A percentile compares a stretch with the other conserved stretches of the same genome.
These are phyloP conservation scores for Thyridium curvatum DNA, from an alignment of 2,329 filamentous ascomycete genomes.

Conservation along the genomic window DNA sequence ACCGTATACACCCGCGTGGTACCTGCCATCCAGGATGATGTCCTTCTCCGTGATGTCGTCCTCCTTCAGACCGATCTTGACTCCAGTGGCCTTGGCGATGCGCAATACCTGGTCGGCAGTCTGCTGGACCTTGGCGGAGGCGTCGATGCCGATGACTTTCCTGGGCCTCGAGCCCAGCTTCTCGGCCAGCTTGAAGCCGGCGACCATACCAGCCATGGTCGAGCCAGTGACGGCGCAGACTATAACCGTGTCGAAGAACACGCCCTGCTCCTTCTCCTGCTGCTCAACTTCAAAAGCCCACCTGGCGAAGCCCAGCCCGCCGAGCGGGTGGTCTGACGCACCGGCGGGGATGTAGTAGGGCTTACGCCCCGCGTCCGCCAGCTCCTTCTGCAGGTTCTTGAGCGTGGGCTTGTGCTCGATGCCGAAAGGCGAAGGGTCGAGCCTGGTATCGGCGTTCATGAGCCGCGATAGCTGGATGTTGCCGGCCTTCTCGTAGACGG, in stretches of 20 bases:
- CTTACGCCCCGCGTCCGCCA: conserved; percentile 39
- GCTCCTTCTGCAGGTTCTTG: conserved; percentile 49
- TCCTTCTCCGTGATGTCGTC: conserved; percentile 56
- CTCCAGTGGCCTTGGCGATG: conserved; percentile 58
- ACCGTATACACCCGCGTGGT: conserved; percentile 63
- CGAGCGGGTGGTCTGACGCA: conserved; percentile 63
- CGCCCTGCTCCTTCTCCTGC: conserved; percentile 54
- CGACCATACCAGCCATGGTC: conserved; percentile 66
- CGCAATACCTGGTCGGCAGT: conserved; percentile 60
- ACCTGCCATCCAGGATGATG: conserved; percentile 56
- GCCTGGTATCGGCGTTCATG: conserved; percentile 58
- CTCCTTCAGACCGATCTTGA: conserved; percentile 53
- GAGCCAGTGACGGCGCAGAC: conserved; percentile 68
- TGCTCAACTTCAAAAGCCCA: conserved; percentile 64
- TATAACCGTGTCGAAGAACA: conserved; percentile 63
- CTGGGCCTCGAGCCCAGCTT: conserved; percentile 35
- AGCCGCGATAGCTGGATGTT: conserved; percentile 66
- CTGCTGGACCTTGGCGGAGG: conserved; percentile 51
- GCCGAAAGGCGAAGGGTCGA: conserved; percentile 56
- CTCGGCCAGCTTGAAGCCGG: conserved; percentile 62
- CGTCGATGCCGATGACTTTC: conserved; percentile 62
- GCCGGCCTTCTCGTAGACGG: conserved; percentile 56
- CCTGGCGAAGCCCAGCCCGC: conserved; percentile 64
- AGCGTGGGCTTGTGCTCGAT: conserved; percentile 63
- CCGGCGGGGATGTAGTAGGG: conserved; percentile 70